These are phyloP conservation scores for Adansonia grandidieri DNA, from an alignment of 441 rosid species.

Conservation along the genomic window DNA sequence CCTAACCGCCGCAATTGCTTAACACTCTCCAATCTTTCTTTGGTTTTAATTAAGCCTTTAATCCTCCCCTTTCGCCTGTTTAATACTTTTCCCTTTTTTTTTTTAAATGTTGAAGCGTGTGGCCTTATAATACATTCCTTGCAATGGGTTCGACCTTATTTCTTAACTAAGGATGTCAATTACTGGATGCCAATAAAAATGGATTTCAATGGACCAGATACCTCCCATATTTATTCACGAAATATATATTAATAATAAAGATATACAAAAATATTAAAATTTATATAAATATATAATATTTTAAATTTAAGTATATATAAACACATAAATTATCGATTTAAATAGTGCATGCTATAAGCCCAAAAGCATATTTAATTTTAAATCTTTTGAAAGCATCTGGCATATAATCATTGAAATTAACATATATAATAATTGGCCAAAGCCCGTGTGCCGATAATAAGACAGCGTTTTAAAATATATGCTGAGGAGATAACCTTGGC, in stretches of 20 bases:
- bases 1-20: slow-evolving; percentile 25
- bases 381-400: neutral
- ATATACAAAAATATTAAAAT: too few relatives aligned
- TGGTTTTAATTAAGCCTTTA: slow-evolving; percentile 21
- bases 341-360: neutral
- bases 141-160: neutral
- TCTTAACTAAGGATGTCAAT: slow-evolving; percentile 1
- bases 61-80: neutral
- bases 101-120: slow-evolving; percentile 31
- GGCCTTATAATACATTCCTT: neutral
- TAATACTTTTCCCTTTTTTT: neutral
- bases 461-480: slow-evolving; percentile 1
- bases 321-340: neutral
- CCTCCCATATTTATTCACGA: neutral
- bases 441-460: neutral
- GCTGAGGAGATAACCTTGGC: neutral
- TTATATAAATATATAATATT: too few relatives aligned
- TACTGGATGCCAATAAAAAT: slow-evolving; percentile 4
- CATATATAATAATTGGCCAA: neutral
- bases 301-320: too few relatives aligned
- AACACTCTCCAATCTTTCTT: slow-evolving; percentile 20
- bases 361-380: neutral
- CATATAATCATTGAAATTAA: neutral
- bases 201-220: neutral
- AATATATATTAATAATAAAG: too few relatives aligned